phyloP scores from a whole-genome alignment of 352 stramenopile species.

The Globisporangium ultimum region DNA sequence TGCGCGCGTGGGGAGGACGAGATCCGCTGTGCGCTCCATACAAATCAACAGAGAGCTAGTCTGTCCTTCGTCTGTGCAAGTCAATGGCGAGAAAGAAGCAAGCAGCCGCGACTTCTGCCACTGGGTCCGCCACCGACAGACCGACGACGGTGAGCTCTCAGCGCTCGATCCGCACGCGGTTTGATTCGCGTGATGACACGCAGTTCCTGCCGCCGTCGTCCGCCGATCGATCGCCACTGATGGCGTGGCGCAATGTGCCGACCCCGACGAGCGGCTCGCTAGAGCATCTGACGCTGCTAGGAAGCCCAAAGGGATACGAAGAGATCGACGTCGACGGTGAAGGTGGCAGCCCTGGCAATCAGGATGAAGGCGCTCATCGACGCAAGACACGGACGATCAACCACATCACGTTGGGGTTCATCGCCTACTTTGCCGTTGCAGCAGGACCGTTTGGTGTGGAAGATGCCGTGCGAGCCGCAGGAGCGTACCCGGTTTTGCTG shows the following conservation, averaged over 20 bases:
- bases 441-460: conserved; percentile 78
- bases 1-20: no score
- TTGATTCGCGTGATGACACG: conserved; percentile 62
- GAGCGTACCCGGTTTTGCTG: conserved; percentile 65
- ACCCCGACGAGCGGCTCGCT: conserved; percentile 27
- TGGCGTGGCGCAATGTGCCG: conserved; percentile 68
- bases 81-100: not conserved
- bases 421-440: conserved; percentile 81
- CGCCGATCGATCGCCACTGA: conserved; percentile 68
- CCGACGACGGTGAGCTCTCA: conserved; percentile 1
- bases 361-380: conserved; percentile 18
- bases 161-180: conserved; percentile 52
- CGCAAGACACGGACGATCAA: conserved; percentile 69
- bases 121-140: not conserved
- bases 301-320: conserved; percentile 44
- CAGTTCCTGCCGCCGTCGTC: conserved; percentile 74
- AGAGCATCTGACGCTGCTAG: conserved; percentile 42
- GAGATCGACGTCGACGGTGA: conserved; percentile 28
- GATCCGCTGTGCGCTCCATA: no score
- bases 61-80: not conserved
- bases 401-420: conserved; percentile 79
- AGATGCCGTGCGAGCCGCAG: conserved; percentile 67
- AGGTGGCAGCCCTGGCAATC: conserved; percentile 10
- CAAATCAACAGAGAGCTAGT: no score
- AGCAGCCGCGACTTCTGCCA: not conserved